phyloP scores from a whole-genome alignment of 1,284 basidiomycete species.

The Schizophyllum amplum region DNA sequence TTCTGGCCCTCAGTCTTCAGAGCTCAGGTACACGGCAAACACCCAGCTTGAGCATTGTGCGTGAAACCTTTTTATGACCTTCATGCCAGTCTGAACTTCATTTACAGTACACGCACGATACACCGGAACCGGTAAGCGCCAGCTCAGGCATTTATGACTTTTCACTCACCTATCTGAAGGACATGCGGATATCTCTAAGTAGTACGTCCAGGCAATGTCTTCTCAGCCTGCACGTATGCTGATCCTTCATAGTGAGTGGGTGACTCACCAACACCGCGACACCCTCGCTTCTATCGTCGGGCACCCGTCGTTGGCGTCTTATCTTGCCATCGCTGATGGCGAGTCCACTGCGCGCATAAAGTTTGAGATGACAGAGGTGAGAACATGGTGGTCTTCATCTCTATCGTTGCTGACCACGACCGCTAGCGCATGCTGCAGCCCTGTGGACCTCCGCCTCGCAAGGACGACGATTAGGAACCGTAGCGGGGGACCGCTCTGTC shows the following conservation, averaged over 20 bases:
- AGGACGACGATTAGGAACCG: constrained; percentile 66
- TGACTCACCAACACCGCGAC: constrained; percentile 95
- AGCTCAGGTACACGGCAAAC: constrained; percentile 89
- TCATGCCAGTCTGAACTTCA: constrained; percentile 5
- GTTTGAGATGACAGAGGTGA: constrained; percentile 94
- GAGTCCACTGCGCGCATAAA: constrained; percentile 84
- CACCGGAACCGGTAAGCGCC: constrained; percentile 76
- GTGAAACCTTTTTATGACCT: constrained; percentile 19
- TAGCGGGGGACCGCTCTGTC: no score
- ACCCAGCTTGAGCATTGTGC: constrained; percentile 87
- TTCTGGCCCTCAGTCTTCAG: constrained; percentile 53
- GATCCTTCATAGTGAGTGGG: constrained; percentile 74
- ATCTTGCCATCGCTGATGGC: constrained; percentile 88
- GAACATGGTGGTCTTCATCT: constrained; percentile 18
- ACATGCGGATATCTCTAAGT: constrained; percentile 91
- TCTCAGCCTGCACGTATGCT: constrained; percentile 6
- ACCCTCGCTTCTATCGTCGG: constrained; percentile 89
- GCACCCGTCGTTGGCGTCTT: constrained; percentile 81
- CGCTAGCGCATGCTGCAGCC: constrained; percentile 92
- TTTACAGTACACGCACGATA: constrained; percentile 86
- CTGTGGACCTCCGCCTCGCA: constrained; percentile 92
- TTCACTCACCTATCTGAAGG: constrained; percentile 35
- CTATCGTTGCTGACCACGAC: constrained; percentile 1
- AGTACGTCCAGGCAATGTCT: constrained; percentile 42
- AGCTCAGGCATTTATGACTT: constrained; percentile 5